A percentile compares a stretch with the other conserved stretches of the same genome.
Conservation (phyloP, 2,329 filamentous ascomycete genomes). For the Pseudopithomyces chartarum region DNA sequence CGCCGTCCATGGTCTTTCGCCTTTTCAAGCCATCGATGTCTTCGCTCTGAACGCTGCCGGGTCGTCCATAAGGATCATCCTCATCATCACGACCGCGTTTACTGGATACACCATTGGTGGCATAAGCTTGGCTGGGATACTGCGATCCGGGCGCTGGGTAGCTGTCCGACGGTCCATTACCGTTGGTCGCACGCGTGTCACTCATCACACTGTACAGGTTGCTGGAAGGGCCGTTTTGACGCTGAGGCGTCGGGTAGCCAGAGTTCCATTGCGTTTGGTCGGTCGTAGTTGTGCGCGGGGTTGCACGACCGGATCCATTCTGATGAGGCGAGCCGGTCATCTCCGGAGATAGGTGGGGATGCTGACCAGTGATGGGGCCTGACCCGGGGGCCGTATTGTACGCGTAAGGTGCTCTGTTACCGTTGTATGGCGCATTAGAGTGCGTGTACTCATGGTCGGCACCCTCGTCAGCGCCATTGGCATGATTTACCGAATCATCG, state of each 20-base stretch:
- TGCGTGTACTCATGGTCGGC: constrained; percentile 88
- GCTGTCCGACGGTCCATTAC: constrained; percentile 68
- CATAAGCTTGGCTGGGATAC: constrained; percentile 65
- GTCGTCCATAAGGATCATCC: constrained; percentile 69
- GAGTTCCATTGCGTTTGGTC: constrained; percentile 73
- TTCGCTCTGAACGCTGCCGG: constrained; percentile 59
- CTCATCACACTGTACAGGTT: constrained; percentile 90
- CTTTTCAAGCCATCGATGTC: constrained; percentile 73
- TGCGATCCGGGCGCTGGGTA: constrained; percentile 71
- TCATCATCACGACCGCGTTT: constrained; percentile 69
- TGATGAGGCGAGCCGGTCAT: constrained; percentile 85
- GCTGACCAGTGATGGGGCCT: constrained; percentile 70
- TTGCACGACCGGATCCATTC: constrained; percentile 80
- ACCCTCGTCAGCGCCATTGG: constrained; percentile 66
- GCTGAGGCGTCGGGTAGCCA: constrained; percentile 80
- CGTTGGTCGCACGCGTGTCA: constrained; percentile 73
- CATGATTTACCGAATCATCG: constrained; percentile 58
- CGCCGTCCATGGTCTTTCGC: constrained; percentile 71
- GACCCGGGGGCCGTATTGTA: constrained; percentile 72
- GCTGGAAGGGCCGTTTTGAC: constrained; percentile 70
- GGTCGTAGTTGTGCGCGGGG: constrained; percentile 76
- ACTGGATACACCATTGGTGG: constrained; percentile 67
- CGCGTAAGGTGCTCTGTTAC: constrained; percentile 74
- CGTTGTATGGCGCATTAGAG: constrained; percentile 71
- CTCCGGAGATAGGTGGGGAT: constrained; percentile 77